These are phyloP conservation scores for Nymphaea thermarum DNA, from an alignment of 164 flowering plant species.

Conservation along the genomic window DNA sequence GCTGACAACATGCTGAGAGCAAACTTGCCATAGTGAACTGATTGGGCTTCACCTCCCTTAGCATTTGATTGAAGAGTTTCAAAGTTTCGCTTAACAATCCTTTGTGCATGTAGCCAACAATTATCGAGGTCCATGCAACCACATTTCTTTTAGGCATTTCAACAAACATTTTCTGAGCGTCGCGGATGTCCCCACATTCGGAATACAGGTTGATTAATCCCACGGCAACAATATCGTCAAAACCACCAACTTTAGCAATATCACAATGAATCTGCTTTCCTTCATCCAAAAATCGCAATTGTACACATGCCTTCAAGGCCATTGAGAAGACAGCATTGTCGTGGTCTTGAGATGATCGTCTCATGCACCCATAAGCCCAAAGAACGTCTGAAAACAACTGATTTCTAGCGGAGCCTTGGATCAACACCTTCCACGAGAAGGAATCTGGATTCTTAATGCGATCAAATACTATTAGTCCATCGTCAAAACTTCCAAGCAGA, in stretches of 20 bases:
- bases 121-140: constrained; percentile 70
- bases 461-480: constrained; percentile 51
- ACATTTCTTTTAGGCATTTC: constrained; percentile 38
- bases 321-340: constrained; percentile 51
- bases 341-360: constrained; percentile 15
- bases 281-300: constrained; percentile 27
- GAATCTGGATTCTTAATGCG: constrained; percentile 40
- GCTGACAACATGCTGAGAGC: constrained; percentile 46
- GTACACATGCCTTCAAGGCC: constrained; percentile 59
- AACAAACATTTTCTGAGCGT: constrained; percentile 34
- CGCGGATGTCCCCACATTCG: constrained; percentile 37
- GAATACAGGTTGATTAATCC: constrained; percentile 61
- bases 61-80: constrained; percentile 55
- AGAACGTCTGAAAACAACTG: constrained; percentile 28
- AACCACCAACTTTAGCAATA: constrained; percentile 36
- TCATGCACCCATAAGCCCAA: constrained; percentile 30
- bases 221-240: constrained; percentile 50
- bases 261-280: constrained; percentile 55
- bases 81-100: constrained; percentile 41
- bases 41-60: constrained; percentile 38
- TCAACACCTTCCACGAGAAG: constrained; percentile 57
- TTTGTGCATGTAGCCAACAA: constrained; percentile 56
- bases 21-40: constrained; percentile 49
- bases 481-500: constrained; percentile 23
- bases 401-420: constrained; percentile 52